These are phyloP conservation scores for Clarireedia monteithiana DNA, from an alignment of 2,329 filamentous ascomycete genomes.

Conservation along the genomic window DNA sequence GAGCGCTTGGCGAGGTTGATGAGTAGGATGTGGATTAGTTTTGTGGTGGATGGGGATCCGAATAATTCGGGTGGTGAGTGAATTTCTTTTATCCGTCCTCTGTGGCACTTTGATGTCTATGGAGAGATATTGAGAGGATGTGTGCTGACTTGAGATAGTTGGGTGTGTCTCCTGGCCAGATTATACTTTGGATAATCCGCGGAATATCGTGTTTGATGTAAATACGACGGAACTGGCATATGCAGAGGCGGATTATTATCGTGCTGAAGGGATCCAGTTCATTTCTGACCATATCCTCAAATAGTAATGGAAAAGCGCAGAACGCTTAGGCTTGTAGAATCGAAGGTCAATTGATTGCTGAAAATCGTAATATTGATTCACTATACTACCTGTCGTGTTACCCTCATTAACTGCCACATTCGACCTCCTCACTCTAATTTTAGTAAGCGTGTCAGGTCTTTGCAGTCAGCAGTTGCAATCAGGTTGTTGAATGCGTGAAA, in stretches of 20 bases:
- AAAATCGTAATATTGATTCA: no score
- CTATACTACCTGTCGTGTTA: no score
- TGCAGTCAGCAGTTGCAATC: neutral
- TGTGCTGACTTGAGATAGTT: neutral
- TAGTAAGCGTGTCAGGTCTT: no score
- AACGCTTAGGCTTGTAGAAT: neutral
- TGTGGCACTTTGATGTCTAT: no score
- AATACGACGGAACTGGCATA: constrained; percentile 34
- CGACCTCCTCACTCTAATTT: no score
- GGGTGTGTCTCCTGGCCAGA: constrained; percentile 33
- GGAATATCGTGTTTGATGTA: constrained; percentile 40
- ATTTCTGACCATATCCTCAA: neutral
- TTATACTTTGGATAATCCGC: constrained; percentile 34
- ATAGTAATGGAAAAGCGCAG: neutral
- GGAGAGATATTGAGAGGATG: neutral
- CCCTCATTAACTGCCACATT: no score
- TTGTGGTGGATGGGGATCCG: constrained; percentile 18
- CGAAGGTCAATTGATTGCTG: no score
- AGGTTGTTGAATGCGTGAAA: no score
- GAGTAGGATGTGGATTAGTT: constrained; percentile 21
- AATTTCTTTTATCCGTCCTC: neutral
- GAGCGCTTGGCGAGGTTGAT: constrained; percentile 16
- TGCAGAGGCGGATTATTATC: constrained; percentile 38
- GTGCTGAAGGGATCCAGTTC: constrained; percentile 20
- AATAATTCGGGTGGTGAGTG: constrained; percentile 18